phyloP scores from a whole-genome alignment of 768 basidiomycete species.

The Holtermanniella nyarrowii region DNA sequence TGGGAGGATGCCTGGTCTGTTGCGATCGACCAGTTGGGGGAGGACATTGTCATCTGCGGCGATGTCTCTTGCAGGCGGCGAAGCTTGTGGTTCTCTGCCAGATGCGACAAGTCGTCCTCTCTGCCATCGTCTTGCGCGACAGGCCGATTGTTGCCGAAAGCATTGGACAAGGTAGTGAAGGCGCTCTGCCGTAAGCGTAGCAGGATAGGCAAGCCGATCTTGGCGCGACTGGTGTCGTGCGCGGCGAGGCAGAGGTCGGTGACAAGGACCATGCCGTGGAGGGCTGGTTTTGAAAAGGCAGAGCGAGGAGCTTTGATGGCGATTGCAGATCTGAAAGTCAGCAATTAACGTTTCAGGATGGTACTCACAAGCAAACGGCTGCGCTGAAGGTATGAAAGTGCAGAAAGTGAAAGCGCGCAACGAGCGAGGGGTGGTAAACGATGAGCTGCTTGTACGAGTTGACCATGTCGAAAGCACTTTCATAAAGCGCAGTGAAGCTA shows the following conservation, averaged over 20 bases:
- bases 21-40: too few species aligned
- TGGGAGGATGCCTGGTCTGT: too few species aligned
- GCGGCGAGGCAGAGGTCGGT: slow-evolving; percentile 36
- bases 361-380: slow-evolving; percentile 35
- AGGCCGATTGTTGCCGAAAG: not conserved
- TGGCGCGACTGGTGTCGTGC: slow-evolving; percentile 33
- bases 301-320: slow-evolving; percentile 31
- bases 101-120: slow-evolving; percentile 37
- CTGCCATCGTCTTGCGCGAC: slow-evolving; percentile 2
- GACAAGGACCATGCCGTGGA: slow-evolving; percentile 33
- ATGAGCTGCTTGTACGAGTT: slow-evolving; percentile 34
- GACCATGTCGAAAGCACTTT: slow-evolving; percentile 36
- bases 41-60: not conserved
- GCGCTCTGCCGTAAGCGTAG: slow-evolving; percentile 31
- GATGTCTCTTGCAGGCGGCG: slow-evolving; percentile 13
- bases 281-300: slow-evolving; percentile 34
- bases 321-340: slow-evolving; percentile 25
- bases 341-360: not conserved
- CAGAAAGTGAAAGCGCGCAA: slow-evolving; percentile 29
- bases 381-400: slow-evolving; percentile 37
- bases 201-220: slow-evolving; percentile 33
- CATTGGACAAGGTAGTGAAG: slow-evolving; percentile 20
- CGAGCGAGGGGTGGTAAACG: slow-evolving; percentile 35
- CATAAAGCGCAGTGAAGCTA: slow-evolving; percentile 31
- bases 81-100: slow-evolving; percentile 20